Percentiles rank a stretch among this genome's conserved stretches.
These are phyloP conservation scores for Agroathelia rolfsii DNA, from an alignment of 1,284 basidiomycete species.

Conservation along the genomic window DNA sequence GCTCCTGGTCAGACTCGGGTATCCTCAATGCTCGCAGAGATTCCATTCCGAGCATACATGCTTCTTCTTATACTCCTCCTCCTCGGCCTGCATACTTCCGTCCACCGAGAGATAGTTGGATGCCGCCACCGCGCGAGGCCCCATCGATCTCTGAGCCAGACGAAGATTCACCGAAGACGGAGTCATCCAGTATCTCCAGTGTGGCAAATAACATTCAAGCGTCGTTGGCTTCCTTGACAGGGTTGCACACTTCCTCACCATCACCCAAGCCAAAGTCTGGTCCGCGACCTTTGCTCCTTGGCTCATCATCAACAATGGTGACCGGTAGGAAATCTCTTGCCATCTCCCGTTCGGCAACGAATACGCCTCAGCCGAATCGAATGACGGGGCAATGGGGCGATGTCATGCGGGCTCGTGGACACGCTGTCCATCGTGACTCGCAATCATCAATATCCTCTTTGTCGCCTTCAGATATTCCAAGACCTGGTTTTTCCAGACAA, in stretches of 20 bases:
- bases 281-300: slow-evolving; percentile 49
- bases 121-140: slow-evolving; percentile 24
- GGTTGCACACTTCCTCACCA: slow-evolving; percentile 15
- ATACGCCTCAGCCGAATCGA: slow-evolving; percentile 24
- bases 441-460: slow-evolving; percentile 55
- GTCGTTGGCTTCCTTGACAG: slow-evolving; percentile 33
- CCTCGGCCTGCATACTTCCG: slow-evolving; percentile 49
- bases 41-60: slow-evolving; percentile 34
- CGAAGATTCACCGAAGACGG: slow-evolving; percentile 8
- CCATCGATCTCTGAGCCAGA: slow-evolving; percentile 5
- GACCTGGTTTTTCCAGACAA: slow-evolving; percentile 17
- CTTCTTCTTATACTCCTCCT: slow-evolving; percentile 37
- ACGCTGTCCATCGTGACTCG: slow-evolving; percentile 36
- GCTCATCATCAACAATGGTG: slow-evolving; percentile 34
- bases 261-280: slow-evolving; percentile 28
- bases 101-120: slow-evolving; percentile 46
- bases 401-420: slow-evolving; percentile 31
- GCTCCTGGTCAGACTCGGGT: slow-evolving; percentile 1
- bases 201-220: slow-evolving; percentile 29
- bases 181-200: no score
- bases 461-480: slow-evolving; percentile 37
- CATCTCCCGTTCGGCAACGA: slow-evolving; percentile 28
- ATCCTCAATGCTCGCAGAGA: slow-evolving; percentile 20
- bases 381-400: slow-evolving; percentile 36
- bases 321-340: slow-evolving; percentile 22